Conservation (phyloP, 257 asterid species). For the Nicotiana tomentosiformis region DNA sequence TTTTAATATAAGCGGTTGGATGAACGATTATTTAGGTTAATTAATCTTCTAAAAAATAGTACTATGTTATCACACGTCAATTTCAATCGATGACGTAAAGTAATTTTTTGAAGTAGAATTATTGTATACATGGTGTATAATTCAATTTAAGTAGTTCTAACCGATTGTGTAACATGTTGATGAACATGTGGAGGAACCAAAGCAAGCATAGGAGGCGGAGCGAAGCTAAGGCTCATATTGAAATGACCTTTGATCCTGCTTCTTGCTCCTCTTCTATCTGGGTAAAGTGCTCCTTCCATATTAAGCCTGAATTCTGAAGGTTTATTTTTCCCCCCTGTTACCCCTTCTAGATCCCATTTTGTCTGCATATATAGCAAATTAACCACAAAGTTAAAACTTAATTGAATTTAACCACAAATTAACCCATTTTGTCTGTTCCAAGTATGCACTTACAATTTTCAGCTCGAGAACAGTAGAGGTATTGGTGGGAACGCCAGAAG, state of each 20-base stretch:
- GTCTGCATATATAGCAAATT: not conserved
- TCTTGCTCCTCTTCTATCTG: not conserved
- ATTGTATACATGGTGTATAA: too few species aligned
- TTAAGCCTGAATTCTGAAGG: not conserved
- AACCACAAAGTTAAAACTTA: not conserved
- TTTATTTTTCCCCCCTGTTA: not conserved
- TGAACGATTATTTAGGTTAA: too few species aligned
- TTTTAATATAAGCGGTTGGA: too few species aligned
- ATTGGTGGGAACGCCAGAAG: not conserved
- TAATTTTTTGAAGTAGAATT: too few species aligned
- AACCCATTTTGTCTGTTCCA: too few species aligned
- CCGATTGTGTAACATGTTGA: not conserved
- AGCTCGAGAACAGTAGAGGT: constrained; percentile 3
- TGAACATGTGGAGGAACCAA: constrained; percentile 1
- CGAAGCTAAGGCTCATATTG: not conserved
- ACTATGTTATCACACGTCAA: too few species aligned
- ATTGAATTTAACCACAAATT: not conserved
- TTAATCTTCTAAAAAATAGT: too few species aligned
- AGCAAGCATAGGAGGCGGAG: not conserved
- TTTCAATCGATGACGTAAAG: too few species aligned
- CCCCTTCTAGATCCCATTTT: constrained; percentile 4
- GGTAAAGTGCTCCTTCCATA: not conserved
- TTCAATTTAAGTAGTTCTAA: not conserved
- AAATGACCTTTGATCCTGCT: not conserved
- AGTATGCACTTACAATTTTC: not conserved